Base-by-base conservation (phyloP, 805 yeast genomes). In the Yamadazyma paraphyllophila region DNA sequence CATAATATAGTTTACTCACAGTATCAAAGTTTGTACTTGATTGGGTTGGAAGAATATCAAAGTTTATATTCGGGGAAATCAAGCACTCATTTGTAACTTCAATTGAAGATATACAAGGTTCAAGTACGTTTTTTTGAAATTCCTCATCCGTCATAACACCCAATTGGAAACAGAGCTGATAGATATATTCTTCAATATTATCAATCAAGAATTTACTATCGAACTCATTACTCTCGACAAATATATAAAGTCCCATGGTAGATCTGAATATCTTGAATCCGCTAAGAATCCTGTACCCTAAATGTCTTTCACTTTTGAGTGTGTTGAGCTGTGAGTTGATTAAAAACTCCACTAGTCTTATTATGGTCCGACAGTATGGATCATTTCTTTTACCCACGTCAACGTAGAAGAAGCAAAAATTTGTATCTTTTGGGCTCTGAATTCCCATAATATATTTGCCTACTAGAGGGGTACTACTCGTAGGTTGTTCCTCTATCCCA, bases 11-110 rank as follows among this genome's bases (percentile, higher is more conserved):
- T 7, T 53, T 53, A 13, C 56, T 57, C 10, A 47, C 48, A 1
- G 39, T 30, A 4, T 50, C 46, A 46, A 52, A 57, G 42, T 61
- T 60, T 14, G 61, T 54, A 33, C 73, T 67, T 9, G 61, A 52
- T 17, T 52, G 52, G 14, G 52, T 46, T 1, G 76, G 73, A 26
- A 50, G 49, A 7, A 54, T 47, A 25, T 52, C 52, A 39, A 49
- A 59, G 12, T 63, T 49, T 3, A 63, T 41, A 45, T 62, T 62
- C 5, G 60, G 54, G 2, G 63, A 56, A 7, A 50, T 10, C 4
- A 24, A 15, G n/a, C 4, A 5, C 16, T 41, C 33, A 6, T 31
- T 25, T 20, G 15, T 25, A 2, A 20, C 13, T 6, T 34, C 20
- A 5, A 47, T 8, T 9, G 48, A 43, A 4, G 36, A 33, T 1